phyloP scores from a whole-genome alignment of 148 eudicot genomes.

The Limonium bicolor region DNA sequence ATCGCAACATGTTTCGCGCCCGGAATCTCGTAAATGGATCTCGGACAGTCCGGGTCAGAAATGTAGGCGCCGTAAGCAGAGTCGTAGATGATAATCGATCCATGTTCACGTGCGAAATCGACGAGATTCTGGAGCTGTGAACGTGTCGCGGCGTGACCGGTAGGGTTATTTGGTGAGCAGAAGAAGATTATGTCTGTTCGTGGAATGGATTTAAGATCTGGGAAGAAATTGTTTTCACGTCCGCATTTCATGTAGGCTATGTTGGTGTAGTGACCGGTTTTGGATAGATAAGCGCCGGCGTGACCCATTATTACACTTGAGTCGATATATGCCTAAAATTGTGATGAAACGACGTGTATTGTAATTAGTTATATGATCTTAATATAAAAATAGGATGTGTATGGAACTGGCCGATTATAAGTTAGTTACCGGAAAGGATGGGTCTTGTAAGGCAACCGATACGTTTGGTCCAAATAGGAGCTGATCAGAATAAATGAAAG shows the following conservation, averaged over 20 bases:
- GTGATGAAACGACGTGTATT: background rate
- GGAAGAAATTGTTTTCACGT: constrained; percentile 40
- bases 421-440: constrained; percentile 71
- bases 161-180: constrained; percentile 84
- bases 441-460: constrained; percentile 72
- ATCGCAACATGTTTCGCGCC: constrained; percentile 80
- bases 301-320: constrained; percentile 83
- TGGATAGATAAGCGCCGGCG: constrained; percentile 33
- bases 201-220: constrained; percentile 28
- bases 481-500: constrained; percentile 13
- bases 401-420: too few species aligned
- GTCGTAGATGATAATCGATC: constrained; percentile 66
- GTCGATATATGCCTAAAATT: constrained; percentile 63
- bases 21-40: constrained; percentile 58
- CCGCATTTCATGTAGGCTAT: constrained; percentile 60
- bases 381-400: background rate
- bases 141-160: constrained; percentile 66
- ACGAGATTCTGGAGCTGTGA: constrained; percentile 44
- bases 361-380: background rate
- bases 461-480: constrained; percentile 53
- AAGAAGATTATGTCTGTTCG: constrained; percentile 75
- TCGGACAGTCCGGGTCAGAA: constrained; percentile 33
- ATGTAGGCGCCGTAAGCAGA: constrained; percentile 63
- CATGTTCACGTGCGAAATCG: constrained; percentile 45
- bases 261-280: constrained; percentile 35